These are phyloP conservation scores for Fusarium liriodendri DNA, from an alignment of 2,329 filamentous ascomycete species.

Conservation along the genomic window DNA sequence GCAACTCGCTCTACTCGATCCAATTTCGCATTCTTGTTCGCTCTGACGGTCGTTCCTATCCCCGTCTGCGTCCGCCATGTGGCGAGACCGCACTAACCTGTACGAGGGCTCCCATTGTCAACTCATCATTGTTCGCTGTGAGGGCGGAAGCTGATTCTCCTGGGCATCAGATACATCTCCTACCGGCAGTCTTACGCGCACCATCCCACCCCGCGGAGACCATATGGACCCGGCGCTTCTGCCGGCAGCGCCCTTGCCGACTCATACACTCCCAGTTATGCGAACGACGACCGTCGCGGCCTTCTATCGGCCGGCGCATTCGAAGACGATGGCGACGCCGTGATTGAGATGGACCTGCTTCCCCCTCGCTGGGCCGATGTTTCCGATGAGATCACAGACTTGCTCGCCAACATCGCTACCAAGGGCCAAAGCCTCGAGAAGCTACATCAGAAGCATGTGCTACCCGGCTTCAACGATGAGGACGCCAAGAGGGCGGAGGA, in stretches of 20 bases:
- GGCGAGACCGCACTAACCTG: slow-evolving; percentile 99
- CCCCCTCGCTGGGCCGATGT: slow-evolving; percentile 96
- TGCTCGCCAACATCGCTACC: slow-evolving; percentile 81
- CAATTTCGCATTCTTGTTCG: slow-evolving; percentile 21
- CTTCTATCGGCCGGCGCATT: slow-evolving; percentile 85
- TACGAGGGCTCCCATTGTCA: slow-evolving; percentile 54
- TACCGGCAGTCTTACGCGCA: slow-evolving; percentile 99
- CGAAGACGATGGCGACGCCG: slow-evolving; percentile 88
- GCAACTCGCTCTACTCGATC: slow-evolving; percentile 20
- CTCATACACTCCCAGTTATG: slow-evolving; percentile 62
- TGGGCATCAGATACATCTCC: slow-evolving; percentile 79
- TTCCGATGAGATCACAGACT: slow-evolving; percentile 90
- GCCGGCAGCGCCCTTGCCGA: slow-evolving; percentile 69
- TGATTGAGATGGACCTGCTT: slow-evolving; percentile 98
- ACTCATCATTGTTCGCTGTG: slow-evolving; percentile 10
- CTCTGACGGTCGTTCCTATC: slow-evolving; percentile 43
- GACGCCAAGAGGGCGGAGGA: slow-evolving; percentile 89
- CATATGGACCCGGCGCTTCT: slow-evolving; percentile 65
- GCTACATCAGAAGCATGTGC: slow-evolving; percentile 95
- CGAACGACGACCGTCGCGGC: slow-evolving; percentile 72
- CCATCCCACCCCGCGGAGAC: slow-evolving; percentile 87
- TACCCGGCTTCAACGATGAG: slow-evolving; percentile 97
- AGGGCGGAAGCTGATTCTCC: slow-evolving; percentile 13
- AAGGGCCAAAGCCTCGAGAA: slow-evolving; percentile 89
- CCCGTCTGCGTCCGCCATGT: slow-evolving; percentile 77